Conservation (phyloP, 495 filamentous ascomycete genomes). For the Penicillium taxi region DNA sequence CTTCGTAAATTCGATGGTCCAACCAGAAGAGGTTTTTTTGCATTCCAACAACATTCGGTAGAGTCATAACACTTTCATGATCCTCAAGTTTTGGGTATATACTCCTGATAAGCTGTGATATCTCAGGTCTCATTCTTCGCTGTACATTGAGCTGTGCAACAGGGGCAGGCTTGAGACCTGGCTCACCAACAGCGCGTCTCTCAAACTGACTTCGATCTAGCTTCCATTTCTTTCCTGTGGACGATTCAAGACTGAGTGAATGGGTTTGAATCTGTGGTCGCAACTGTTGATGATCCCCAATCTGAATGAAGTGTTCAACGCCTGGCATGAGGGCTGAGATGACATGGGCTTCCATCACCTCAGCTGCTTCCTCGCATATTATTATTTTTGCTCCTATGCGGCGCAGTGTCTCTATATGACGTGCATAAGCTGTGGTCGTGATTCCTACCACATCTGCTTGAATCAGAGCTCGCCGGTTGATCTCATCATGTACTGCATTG, state of each 20-base stretch:
- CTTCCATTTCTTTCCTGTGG: conserved; percentile 45
- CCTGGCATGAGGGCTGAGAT: conserved; percentile 61
- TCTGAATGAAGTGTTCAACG: conserved; percentile 64
- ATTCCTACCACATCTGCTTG: conserved; percentile 31
- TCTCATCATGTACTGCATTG: conserved; percentile 2
- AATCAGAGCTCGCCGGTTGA: conserved; percentile 4
- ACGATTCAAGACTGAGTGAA: conserved; percentile 52
- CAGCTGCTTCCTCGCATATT: conserved; percentile 70
- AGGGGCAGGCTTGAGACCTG: conserved; percentile 31
- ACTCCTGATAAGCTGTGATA: conserved; percentile 53
- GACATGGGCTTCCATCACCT: conserved; percentile 66
- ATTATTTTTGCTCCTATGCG: conserved; percentile 58
- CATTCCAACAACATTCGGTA: conserved; percentile 60
- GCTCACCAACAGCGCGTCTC: conserved; percentile 42
- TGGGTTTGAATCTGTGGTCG: conserved; percentile 62
- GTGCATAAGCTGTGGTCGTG: conserved; percentile 67
- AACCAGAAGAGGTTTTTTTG: conserved; percentile 64
- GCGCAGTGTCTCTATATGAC: conserved; percentile 53
- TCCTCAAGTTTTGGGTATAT: conserved; percentile 62
- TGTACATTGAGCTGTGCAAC: conserved; percentile 55
- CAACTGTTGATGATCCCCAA: conserved; percentile 71
- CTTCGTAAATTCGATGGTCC: conserved; percentile 55
- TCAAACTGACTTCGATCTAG: conserved; percentile 66
- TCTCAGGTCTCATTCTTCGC: conserved; percentile 69
- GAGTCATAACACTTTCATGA: conserved; percentile 37